These are phyloP conservation scores for Aspergillus japonicus DNA, from an alignment of 2,329 filamentous ascomycete genomes.

Conservation along the genomic window DNA sequence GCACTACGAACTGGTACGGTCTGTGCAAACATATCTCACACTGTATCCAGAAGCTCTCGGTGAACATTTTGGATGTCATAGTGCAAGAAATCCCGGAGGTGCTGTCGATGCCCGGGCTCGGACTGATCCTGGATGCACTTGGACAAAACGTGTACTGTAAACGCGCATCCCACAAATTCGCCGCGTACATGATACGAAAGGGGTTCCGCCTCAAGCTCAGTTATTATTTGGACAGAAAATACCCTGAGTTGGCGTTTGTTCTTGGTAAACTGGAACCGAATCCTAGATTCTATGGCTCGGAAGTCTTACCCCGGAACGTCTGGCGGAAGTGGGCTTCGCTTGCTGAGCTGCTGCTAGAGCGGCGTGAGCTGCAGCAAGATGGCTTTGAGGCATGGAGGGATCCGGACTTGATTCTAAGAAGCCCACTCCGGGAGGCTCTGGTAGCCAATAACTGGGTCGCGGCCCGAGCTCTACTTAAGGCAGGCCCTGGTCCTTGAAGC, in stretches of 20 bases:
- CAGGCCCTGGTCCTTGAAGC: too few species aligned
- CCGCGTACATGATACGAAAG: neutral
- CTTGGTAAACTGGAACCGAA: neutral
- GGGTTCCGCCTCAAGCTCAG: neutral
- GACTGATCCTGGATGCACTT: too few species aligned
- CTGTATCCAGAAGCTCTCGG: too few species aligned
- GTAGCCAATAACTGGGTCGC: too few species aligned
- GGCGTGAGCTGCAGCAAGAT: neutral
- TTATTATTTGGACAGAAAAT: neutral
- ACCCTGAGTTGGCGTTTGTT: neutral
- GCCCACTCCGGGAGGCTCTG: neutral
- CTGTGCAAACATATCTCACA: neutral
- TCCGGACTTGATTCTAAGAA: neutral
- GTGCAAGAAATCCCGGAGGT: too few species aligned
- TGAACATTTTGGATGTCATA: too few species aligned
- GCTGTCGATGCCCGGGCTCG: too few species aligned
- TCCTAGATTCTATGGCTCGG: neutral
- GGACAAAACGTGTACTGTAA: too few species aligned
- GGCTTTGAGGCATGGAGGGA: neutral
- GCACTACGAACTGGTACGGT: too few species aligned
- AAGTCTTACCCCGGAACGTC: neutral
- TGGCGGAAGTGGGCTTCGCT: neutral
- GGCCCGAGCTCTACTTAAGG: too few species aligned
- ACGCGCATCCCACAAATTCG: neutral
- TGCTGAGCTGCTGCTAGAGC: neutral